Evolutionary conservation across 768 basidiomycete species (phyloP), one percentile per base, ranked within the genome.

Genomic region (Amanita molliuscula): DNA sequence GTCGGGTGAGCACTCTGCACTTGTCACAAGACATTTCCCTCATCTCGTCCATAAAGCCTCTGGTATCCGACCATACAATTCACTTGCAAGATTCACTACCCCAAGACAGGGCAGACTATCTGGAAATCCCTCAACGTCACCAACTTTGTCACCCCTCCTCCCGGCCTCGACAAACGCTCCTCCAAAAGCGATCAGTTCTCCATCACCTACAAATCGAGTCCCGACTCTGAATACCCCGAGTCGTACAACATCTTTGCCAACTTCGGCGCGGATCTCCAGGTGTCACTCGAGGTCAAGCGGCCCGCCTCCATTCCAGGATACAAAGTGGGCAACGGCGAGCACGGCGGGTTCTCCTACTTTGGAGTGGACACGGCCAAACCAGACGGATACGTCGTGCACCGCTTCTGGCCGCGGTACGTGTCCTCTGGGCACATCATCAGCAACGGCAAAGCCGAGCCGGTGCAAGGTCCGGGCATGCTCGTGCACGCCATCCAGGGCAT

Each of bases 401-500:
- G 85, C 44, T 93, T 96, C 76, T 93, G 89, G 85, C 93, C 92
- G 11, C 74, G 79, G 34, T 72, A 75, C 55, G 58, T 66, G 26
- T 77, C 74, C 15, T 70, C 72, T 21, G 94, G 94, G 4, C 75
- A 79, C 56, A 60, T 94, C 64, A 77, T 87, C 43, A 64, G 70
- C 54, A 76, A 80, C 28, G 88, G 88, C 38, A 66, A 77, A 51
- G 83, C 83, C 5, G 66, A 69, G 49, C 44, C 70, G 6, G 66
- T 79, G 48, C 63, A 76, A 28, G 88, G 86, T 38, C 69, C 76
- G 33, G 89, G 90, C 25, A 88, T 92, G 85, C 82, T 95, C 64
- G 77, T 94, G 16, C 89, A 95, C 65, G 95, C 95, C 40, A 96
- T 98, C 63, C 95, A 98, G 63, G 96, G 95, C 64, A 95, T 99